A percentile compares a stretch with the other conserved stretches of the same genome.
Conservation (phyloP, 73 alveolate genomes). For the Symbiodinium pilosum region DNA sequence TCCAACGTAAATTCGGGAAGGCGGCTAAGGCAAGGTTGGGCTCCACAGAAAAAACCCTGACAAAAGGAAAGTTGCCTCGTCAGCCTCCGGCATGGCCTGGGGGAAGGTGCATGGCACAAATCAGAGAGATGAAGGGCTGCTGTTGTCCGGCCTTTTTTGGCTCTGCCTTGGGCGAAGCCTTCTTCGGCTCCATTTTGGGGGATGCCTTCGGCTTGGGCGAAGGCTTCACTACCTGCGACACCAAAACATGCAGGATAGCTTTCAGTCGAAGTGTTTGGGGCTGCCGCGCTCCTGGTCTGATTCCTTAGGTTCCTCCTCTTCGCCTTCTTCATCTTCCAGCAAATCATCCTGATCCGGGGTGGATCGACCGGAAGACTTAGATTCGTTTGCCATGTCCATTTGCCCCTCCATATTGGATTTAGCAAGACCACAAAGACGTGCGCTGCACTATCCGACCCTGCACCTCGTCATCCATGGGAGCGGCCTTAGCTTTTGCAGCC, state of each 20-base stretch:
- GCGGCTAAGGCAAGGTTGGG: too few relatives aligned
- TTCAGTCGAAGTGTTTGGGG: too few relatives aligned
- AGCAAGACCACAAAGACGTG: too few relatives aligned
- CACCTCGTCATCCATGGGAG: neutral
- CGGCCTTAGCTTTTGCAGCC: neutral
- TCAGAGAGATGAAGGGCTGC: neutral
- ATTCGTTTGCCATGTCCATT: too few relatives aligned
- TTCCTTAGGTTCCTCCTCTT: slow-evolving; percentile 82
- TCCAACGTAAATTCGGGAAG: too few relatives aligned
- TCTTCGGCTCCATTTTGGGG: slow-evolving; percentile 22
- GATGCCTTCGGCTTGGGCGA: slow-evolving; percentile 22
- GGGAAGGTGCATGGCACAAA: too few relatives aligned
- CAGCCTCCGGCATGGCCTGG: neutral
- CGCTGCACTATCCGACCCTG: neutral
- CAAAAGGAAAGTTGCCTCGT: neutral
- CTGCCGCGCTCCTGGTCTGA: slow-evolving; percentile 17
- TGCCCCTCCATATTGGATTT: too few relatives aligned
- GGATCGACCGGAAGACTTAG: too few relatives aligned
- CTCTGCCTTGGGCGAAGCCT: slow-evolving; percentile 75
- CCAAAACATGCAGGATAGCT: neutral
- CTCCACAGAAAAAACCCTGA: too few relatives aligned
- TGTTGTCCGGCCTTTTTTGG: slow-evolving; percentile 67
- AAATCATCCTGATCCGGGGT: neutral
- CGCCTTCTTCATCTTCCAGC: slow-evolving; percentile 81
- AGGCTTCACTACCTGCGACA: slow-evolving; percentile 31